A percentile compares a stretch with the other conserved stretches of the same genome.
Conservation (phyloP, 163 green algal species). For the Smithsoniella earleae region DNA sequence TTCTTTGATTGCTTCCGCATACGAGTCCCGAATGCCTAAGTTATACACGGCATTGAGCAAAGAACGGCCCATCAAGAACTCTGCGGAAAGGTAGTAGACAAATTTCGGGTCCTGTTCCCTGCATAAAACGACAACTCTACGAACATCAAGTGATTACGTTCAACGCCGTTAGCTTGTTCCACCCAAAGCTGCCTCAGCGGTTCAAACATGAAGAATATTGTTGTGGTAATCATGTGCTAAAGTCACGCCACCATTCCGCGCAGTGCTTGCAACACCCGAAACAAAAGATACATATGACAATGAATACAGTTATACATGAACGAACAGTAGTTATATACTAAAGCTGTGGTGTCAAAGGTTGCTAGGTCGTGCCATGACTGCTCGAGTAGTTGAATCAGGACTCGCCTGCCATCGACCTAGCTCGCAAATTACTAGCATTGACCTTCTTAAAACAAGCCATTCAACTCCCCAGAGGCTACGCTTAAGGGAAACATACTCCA, state of each 20-base stretch:
- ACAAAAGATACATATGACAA: too few relatives aligned
- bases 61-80: conserved; percentile 93
- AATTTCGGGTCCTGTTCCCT: conserved; percentile 84
- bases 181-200: background rate
- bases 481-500: conserved; percentile 52
- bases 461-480: background rate
- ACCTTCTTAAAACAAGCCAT: too few relatives aligned
- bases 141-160: background rate
- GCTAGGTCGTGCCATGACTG: too few relatives aligned
- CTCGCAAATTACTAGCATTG: too few relatives aligned
- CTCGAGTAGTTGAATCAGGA: too few relatives aligned
- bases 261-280: too few relatives aligned
- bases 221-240: too few relatives aligned
- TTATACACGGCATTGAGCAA: conserved; percentile 82
- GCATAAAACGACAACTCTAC: conserved; percentile 15
- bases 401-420: too few relatives aligned
- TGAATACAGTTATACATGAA: too few relatives aligned
- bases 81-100: conserved; percentile 87
- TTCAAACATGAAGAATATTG: background rate
- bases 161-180: background rate
- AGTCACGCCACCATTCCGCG: too few relatives aligned
- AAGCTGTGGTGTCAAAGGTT: too few relatives aligned
- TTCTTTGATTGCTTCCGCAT: conserved; percentile 58
- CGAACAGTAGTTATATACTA: too few relatives aligned
- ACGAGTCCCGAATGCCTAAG: conserved; percentile 66